phyloP scores from a whole-genome alignment of 495 filamentous ascomycete genomes.

The Copromyces sp. region DNA sequence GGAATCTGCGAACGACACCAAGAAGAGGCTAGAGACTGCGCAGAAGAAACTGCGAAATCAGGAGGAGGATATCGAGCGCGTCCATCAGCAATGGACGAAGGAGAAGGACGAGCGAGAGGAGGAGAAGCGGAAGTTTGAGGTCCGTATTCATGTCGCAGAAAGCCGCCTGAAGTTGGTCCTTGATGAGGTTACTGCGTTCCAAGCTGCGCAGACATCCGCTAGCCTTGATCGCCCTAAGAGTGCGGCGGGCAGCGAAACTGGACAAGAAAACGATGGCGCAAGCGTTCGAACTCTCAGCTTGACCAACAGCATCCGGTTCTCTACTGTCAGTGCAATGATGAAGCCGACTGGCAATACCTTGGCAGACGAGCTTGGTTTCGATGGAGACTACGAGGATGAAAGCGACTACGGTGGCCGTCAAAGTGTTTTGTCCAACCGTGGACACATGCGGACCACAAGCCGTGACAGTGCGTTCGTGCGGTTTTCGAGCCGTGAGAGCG shows the following conservation, averaged over 20 bases:
- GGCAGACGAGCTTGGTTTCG: slow-evolving; percentile 83
- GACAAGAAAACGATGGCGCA: slow-evolving; percentile 58
- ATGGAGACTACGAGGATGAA: slow-evolving; percentile 61
- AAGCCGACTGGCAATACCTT: slow-evolving; percentile 63
- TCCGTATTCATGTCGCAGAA: slow-evolving; percentile 78
- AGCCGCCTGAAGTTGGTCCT: slow-evolving; percentile 72
- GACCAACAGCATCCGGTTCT: slow-evolving; percentile 64
- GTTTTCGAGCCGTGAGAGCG: slow-evolving; percentile 5
- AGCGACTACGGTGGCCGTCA: slow-evolving; percentile 45
- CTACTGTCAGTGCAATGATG: slow-evolving; percentile 45
- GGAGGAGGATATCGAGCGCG: slow-evolving; percentile 73
- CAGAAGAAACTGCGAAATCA: slow-evolving; percentile 69
- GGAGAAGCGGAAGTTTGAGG: slow-evolving; percentile 70
- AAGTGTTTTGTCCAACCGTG: slow-evolving; percentile 35
- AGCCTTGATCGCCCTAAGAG: slow-evolving; percentile 31
- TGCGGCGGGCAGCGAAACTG: slow-evolving; percentile 40
- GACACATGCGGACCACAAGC: slow-evolving; percentile 28
- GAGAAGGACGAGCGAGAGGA: slow-evolving; percentile 77
- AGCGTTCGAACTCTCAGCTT: slow-evolving; percentile 72
- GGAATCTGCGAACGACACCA: slow-evolving; percentile 60
- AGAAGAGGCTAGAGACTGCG: slow-evolving; percentile 63
- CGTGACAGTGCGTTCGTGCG: slow-evolving; percentile 14
- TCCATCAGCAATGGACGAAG: slow-evolving; percentile 64
- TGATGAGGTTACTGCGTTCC: slow-evolving; percentile 70
- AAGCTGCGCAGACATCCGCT: slow-evolving; percentile 44